phyloP scores from a whole-genome alignment of 768 basidiomycete genomes.

The Neoboletus brunneissimus region DNA sequence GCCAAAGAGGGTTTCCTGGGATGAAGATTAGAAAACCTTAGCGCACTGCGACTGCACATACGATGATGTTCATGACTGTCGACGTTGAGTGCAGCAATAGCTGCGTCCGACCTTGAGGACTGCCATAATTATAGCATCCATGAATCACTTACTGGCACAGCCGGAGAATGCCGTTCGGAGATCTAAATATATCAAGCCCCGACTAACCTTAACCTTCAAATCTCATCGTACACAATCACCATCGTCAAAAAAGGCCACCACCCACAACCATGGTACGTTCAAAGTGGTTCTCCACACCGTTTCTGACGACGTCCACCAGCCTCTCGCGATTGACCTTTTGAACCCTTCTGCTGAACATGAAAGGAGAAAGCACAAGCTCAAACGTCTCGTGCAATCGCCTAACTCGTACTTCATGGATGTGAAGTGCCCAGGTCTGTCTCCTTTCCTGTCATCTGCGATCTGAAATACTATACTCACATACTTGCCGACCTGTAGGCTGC shows the following conservation, averaged over 20 bases:
- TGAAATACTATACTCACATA: not conserved
- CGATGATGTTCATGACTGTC: slow-evolving; percentile 74
- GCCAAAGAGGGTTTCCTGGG: slow-evolving; percentile 94
- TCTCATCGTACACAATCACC: slow-evolving; percentile 21
- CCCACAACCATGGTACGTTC: slow-evolving; percentile 20
- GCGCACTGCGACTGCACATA: slow-evolving; percentile 24
- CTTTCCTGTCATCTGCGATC: not conserved
- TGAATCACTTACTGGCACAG: not conserved
- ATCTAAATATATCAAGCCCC: slow-evolving; percentile 15
- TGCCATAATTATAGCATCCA: not conserved
- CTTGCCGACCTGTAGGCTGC: slow-evolving; percentile 58
- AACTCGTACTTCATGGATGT: slow-evolving; percentile 99
- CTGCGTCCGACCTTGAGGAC: slow-evolving; percentile 3
- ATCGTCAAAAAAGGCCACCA: slow-evolving; percentile 15
- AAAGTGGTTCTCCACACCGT: not conserved
- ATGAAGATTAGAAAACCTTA: slow-evolving; percentile 14
- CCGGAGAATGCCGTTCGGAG: slow-evolving; percentile 20
- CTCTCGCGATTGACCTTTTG: slow-evolving; percentile 97
- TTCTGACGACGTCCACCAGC: slow-evolving; percentile 43
- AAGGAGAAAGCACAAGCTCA: slow-evolving; percentile 94
- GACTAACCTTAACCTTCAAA: slow-evolving; percentile 25
- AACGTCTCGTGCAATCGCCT: slow-evolving; percentile 97
- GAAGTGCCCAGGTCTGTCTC: slow-evolving; percentile 88
- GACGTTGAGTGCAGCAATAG: slow-evolving; percentile 12
- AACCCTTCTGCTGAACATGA: slow-evolving; percentile 89